Percentiles rank a stretch among this genome's conserved stretches.
Evolutionary conservation across 2,329 filamentous ascomycete genomes (phyloP).

Genomic region (Hymenoscyphus salicellus): DNA sequence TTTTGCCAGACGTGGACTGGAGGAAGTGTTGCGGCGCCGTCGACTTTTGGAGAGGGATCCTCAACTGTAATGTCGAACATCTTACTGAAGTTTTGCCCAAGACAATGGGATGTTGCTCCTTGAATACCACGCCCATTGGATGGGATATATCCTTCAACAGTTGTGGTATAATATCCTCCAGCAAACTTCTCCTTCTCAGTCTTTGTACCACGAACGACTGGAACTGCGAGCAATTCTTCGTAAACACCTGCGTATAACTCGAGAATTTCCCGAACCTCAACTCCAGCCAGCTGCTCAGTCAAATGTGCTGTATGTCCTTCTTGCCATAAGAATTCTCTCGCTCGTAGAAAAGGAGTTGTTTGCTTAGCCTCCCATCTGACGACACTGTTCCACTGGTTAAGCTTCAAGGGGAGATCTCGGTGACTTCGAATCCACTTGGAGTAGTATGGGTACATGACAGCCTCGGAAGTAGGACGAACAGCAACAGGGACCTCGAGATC

Average conservation of each 20-base stretch:
- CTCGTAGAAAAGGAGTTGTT: constrained; percentile 79
- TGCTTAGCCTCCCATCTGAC: constrained; percentile 98
- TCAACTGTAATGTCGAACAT: constrained; percentile 99
- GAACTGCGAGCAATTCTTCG: constrained; percentile 88
- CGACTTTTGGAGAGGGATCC: constrained; percentile 66
- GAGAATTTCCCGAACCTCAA: constrained; percentile 89
- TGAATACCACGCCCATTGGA: constrained; percentile 95
- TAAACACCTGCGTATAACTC: constrained; percentile 91
- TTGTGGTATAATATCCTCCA: constrained; percentile 93
- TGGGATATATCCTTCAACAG: constrained; percentile 94
- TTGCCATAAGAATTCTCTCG: constrained; percentile 96
- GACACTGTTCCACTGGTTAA: constrained; percentile 97
- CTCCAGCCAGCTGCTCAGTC: constrained; percentile 73
- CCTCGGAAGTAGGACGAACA: constrained; percentile 66
- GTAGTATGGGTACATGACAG: constrained; percentile 94
- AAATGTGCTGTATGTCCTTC: constrained; percentile 81
- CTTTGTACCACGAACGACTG: constrained; percentile 88
- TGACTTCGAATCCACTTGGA: constrained; percentile 96
- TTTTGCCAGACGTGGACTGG: constrained; percentile 95
- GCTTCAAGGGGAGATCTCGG: constrained; percentile 84
- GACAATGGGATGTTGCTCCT: constrained; percentile 82
- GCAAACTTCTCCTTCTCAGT: constrained; percentile 99
- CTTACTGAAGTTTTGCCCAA: constrained; percentile 97
- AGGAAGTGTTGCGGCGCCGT: constrained; percentile 67
- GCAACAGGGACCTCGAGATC: constrained; percentile 79